A percentile compares a stretch with the other conserved stretches of the same genome.
These are phyloP conservation scores for Penicillium brasilianum DNA, from an alignment of 2,329 filamentous ascomycete genomes.

Conservation along the genomic window DNA sequence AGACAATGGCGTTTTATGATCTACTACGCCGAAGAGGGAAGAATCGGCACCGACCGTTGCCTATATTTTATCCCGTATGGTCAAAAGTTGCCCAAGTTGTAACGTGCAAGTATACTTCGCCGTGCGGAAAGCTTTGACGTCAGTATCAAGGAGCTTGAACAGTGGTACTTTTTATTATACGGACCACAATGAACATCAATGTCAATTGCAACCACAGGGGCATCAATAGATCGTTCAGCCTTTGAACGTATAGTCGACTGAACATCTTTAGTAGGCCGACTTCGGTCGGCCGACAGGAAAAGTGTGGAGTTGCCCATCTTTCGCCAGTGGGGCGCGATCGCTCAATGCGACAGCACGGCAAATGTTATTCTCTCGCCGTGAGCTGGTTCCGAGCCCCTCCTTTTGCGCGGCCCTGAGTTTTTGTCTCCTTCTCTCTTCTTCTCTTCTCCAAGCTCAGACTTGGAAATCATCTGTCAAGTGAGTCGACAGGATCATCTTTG, in stretches of 20 bases:
- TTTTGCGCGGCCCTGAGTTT: slow-evolving; percentile 10
- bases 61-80: not conserved
- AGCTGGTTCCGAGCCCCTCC: slow-evolving; percentile 25
- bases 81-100: not conserved
- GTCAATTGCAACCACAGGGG: not conserved
- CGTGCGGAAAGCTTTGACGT: slow-evolving; percentile 1
- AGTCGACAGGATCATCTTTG: not conserved
- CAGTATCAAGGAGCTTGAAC: not conserved
- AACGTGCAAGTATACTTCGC: not conserved
- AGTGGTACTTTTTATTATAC: not conserved
- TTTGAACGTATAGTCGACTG: no score
- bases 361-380: slow-evolving; percentile 16
- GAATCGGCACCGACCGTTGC: not conserved
- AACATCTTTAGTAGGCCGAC: not conserved
- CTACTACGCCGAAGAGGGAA: not conserved
- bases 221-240: no score
- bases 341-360: slow-evolving; percentile 7
- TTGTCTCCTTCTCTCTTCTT: slow-evolving; percentile 5
- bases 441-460: not conserved
- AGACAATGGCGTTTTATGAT: not conserved
- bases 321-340: slow-evolving; percentile 21
- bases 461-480: not conserved
- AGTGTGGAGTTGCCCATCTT: slow-evolving; percentile 27
- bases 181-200: not conserved
- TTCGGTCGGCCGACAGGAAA: slow-evolving; percentile 15